Base-by-base conservation (phyloP, 345 rosid genomes). In the Turnera subulata region DNA sequence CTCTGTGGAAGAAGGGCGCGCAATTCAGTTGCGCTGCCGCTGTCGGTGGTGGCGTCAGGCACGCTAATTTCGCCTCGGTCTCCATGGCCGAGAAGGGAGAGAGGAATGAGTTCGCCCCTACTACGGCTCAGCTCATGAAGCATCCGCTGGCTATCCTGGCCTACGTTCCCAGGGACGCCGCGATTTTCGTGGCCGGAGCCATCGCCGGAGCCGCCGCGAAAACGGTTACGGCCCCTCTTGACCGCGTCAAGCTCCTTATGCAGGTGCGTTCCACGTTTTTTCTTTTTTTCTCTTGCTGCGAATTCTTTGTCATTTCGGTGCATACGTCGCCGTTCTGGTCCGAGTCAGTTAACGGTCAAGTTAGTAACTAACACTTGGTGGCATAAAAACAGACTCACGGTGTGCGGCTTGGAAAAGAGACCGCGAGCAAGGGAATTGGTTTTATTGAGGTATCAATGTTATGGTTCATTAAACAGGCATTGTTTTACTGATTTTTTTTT, bases 201-300 rank as follows among this genome's bases (percentile, higher is more conserved):
- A 44, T 85, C 46, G 83, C 97, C 17, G 97, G 99, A 48, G 96
- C 95, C 52, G 92, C 91, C n/a, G 97, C 97, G 1, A 93, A 93
- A 76, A 75, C 92, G 19, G 86, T 82, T 51, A 87, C 96, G 2
- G 97, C 99, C 56, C 97, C 97, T 2, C 97, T 93, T 46, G 99
- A 93, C 78, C 99, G 95, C 39, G 62, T 89, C 55, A 93, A 93
- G 82, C 83, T 93, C 56, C 96, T 93, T 67, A 85, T 93, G 96
- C 96, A 87, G 95, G 99, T 92, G 42, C 48, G 12, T 43, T 52
- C 2, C 18, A 11, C 10, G 20, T 50, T 32, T 25, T 6, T 6
- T 51, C 13, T 20, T 11, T 22, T 38, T 20, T 14, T 12, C 10
- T 49, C 51, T 35, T 1, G 35, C 26, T 35, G n/a, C 46, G 11